Evolutionary conservation across 1,284 basidiomycete species (phyloP).

Genomic region (Somion occarium): DNA sequence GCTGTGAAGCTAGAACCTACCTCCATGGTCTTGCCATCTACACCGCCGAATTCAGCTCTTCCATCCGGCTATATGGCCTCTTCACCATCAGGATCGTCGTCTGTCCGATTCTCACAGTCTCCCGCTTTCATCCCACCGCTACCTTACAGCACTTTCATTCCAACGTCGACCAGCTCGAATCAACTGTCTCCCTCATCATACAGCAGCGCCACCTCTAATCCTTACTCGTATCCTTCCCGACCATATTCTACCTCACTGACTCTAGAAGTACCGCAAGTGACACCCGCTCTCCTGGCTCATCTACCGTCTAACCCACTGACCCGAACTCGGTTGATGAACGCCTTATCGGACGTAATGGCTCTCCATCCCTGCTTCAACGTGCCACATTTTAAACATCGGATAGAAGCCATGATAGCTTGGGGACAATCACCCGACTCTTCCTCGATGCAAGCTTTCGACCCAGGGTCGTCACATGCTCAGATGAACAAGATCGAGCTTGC

Average conservation of each 20-base stretch:
- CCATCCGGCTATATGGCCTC: not conserved
- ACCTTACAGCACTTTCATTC: conserved; percentile 14
- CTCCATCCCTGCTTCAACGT: conserved; percentile 49
- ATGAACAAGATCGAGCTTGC: conserved; percentile 22
- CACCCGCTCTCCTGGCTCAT: conserved; percentile 31
- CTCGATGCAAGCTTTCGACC: not conserved
- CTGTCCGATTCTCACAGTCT: not conserved
- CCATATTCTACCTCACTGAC: conserved; percentile 9
- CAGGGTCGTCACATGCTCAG: not conserved
- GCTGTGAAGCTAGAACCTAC: conserved; percentile 47
- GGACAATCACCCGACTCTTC: conserved; percentile 17
- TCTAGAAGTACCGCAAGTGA: conserved; percentile 30
- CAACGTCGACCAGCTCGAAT: conserved; percentile 14
- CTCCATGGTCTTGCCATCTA: conserved; percentile 25
- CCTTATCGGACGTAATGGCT: conserved; percentile 39
- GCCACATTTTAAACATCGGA: conserved; percentile 41
- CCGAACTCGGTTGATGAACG: conserved; percentile 34
- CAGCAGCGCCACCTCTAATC: conserved; percentile 2
- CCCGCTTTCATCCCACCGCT: conserved; percentile 17
- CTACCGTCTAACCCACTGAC: conserved; percentile 35
- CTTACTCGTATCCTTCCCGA: conserved; percentile 9
- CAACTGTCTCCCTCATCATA: conserved; percentile 6
- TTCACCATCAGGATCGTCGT: not conserved
- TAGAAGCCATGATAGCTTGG: conserved; percentile 43
- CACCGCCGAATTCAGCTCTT: conserved; percentile 6